Percentiles rank a stretch among this genome's conserved stretches.
These are phyloP conservation scores for Aurinia saxatilis DNA, from an alignment of 345 rosid genomes.

Conservation along the genomic window DNA sequence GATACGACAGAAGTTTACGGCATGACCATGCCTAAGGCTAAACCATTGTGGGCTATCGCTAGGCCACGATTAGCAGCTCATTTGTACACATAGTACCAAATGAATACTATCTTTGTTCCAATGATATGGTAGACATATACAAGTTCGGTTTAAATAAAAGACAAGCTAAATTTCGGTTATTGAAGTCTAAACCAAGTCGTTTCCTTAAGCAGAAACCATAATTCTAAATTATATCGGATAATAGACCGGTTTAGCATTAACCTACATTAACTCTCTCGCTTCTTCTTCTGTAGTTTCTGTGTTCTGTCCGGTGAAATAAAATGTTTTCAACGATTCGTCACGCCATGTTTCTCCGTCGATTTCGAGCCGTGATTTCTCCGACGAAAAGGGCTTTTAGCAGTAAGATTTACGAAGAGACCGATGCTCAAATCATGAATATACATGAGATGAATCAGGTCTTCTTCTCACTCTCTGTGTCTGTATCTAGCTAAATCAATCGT, in stretches of 20 bases:
- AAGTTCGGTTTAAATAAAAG: neutral
- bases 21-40: constrained; percentile 94
- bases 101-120: neutral
- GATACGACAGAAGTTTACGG: constrained; percentile 72
- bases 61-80: constrained; percentile 51
- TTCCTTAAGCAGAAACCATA: too few relatives aligned
- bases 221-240: neutral
- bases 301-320: neutral
- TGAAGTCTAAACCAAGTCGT: neutral
- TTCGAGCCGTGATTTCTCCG: constrained; percentile 22
- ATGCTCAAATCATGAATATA: constrained; percentile 21
- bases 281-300: neutral
- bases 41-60: constrained; percentile 55
- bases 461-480: neutral
- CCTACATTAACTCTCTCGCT: neutral
- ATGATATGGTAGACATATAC: neutral
- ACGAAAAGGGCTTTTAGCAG: constrained; percentile 33
- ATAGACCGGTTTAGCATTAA: neutral
- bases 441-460: constrained; percentile 56
- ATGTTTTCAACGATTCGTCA: constrained; percentile 7
- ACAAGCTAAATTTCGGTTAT: neutral
- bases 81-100: constrained; percentile 32
- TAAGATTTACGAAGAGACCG: constrained; percentile 15
- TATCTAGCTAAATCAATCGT: neutral
- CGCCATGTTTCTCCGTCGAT: constrained; percentile 44